A percentile compares a stretch with the other conserved stretches of the same genome.
phyloP scores from a whole-genome alignment of 208 protist species.

The Porcisia hertigi region DNA sequence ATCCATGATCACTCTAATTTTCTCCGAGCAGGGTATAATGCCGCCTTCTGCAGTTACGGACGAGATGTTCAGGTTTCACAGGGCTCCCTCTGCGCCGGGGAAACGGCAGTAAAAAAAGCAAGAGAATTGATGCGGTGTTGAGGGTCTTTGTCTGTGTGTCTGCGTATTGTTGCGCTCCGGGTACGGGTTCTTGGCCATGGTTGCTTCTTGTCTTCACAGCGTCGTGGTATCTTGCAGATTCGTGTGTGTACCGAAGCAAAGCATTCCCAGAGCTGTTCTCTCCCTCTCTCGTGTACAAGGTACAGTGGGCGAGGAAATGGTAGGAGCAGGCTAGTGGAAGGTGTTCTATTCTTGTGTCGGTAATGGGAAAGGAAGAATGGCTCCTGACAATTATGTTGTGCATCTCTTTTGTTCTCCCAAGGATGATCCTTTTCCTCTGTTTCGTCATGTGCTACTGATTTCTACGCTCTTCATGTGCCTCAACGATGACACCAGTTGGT shows the following conservation, averaged over 20 bases:
- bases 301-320: no score
- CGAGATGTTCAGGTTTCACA: conserved; percentile 96
- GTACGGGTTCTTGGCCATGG: no score
- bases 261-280: no score
- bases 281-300: no score
- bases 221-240: not conserved
- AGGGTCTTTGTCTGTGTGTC: not conserved
- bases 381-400: not conserved
- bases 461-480: no score
- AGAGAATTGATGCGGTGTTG: not conserved
- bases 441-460: not conserved
- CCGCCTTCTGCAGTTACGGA: conserved; percentile 98
- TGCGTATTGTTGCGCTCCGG: not conserved
- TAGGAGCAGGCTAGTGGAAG: not conserved
- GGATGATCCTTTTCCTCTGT: not conserved
- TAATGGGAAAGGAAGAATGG: not conserved
- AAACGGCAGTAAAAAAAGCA: conserved; percentile 43
- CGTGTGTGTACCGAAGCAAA: no score
- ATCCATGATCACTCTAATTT: conserved; percentile 93
- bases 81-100: conserved; percentile 59
- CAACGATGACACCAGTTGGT: not conserved
- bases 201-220: not conserved
- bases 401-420: no score
- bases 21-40: conserved; percentile 99
- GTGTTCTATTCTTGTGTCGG: not conserved